Percentiles rank a stretch among this genome's conserved stretches.
phyloP scores from a whole-genome alignment of 768 basidiomycete species.

The Lentinus brumalis region DNA sequence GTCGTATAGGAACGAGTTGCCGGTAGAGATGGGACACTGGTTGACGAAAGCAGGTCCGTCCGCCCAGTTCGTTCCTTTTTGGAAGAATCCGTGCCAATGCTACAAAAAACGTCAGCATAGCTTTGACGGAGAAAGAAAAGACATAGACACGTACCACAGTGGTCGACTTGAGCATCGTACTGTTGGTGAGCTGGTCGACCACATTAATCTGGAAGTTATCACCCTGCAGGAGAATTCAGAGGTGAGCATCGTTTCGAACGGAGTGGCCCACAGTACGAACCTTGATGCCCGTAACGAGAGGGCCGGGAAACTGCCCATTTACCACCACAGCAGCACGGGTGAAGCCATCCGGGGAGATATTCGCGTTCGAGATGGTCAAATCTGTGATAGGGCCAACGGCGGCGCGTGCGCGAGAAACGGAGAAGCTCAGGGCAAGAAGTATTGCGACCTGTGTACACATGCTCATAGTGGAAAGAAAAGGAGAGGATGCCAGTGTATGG shows the following conservation, averaged over 20 bases:
- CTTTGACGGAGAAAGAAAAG: background rate
- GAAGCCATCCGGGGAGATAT: slow-evolving; percentile 36
- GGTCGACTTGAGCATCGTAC: slow-evolving; percentile 23
- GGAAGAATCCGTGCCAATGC: slow-evolving; percentile 54
- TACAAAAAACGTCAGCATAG: background rate
- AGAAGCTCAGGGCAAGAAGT: too few relatives aligned
- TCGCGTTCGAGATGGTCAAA: slow-evolving; percentile 27
- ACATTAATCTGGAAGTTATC: slow-evolving; percentile 29
- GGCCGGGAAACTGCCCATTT: slow-evolving; percentile 25
- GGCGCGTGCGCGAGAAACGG: background rate
- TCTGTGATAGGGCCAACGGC: slow-evolving; percentile 30
- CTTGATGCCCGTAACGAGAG: slow-evolving; percentile 26
- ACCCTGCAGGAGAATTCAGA: slow-evolving; percentile 8
- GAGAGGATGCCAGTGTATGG: too few relatives aligned
- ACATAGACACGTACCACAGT: slow-evolving; percentile 19
- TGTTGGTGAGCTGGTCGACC: slow-evolving; percentile 23
- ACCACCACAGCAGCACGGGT: slow-evolving; percentile 22
- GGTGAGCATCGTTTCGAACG: background rate
- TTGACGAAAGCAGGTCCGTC: slow-evolving; percentile 52
- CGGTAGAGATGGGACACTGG: slow-evolving; percentile 38
- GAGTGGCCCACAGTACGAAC: slow-evolving; percentile 1
- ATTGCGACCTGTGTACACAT: too few relatives aligned
- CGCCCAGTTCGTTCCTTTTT: slow-evolving; percentile 43
- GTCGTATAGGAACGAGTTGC: slow-evolving; percentile 43
- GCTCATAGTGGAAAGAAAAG: too few relatives aligned